Percentiles rank a stretch among this genome's conserved stretches.
Conservation (phyloP, 2,329 filamentous ascomycete species). For the Colletotrichum sp. region DNA sequence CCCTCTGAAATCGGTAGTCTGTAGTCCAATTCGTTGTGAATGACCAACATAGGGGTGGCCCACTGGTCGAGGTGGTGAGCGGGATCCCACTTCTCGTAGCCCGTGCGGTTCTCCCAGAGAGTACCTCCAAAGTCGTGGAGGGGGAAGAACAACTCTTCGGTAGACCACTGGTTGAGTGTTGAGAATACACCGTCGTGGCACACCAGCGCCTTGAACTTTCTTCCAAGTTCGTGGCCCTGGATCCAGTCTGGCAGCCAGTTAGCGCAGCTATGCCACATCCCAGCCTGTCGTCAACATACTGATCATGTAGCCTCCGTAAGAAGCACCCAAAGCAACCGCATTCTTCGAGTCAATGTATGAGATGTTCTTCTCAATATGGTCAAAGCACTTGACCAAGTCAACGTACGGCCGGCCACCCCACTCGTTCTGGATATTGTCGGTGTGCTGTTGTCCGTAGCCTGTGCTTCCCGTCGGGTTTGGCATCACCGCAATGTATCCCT, state of each 20-base stretch:
- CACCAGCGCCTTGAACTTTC: slow-evolving; percentile 86
- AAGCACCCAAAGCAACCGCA: slow-evolving; percentile 77
- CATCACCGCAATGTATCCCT: slow-evolving; percentile 82
- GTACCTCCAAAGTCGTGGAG: slow-evolving; percentile 70
- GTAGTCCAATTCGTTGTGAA: slow-evolving; percentile 92
- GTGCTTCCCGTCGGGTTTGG: slow-evolving; percentile 87
- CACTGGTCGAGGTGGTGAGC: slow-evolving; percentile 70
- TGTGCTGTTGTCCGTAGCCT: slow-evolving; percentile 79
- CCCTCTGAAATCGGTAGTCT: slow-evolving; percentile 86
- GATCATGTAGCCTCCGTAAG: slow-evolving; percentile 79
- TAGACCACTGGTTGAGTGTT: slow-evolving; percentile 67
- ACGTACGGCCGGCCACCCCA: slow-evolving; percentile 89
- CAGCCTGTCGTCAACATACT: slow-evolving; percentile 45
- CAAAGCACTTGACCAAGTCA: slow-evolving; percentile 80
- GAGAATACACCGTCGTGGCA: slow-evolving; percentile 89
- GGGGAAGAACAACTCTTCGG: slow-evolving; percentile 74
- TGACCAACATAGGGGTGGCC: slow-evolving; percentile 83
- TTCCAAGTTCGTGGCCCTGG: slow-evolving; percentile 82
- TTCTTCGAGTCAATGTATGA: slow-evolving; percentile 71
- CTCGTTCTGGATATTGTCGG: slow-evolving; percentile 76
- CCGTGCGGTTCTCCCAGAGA: slow-evolving; percentile 65
- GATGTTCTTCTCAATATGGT: slow-evolving; percentile 72
- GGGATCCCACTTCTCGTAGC: slow-evolving; percentile 75
- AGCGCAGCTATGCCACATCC: slow-evolving; percentile 11
- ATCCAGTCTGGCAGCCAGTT: slow-evolving; percentile 73